Percentiles rank a stretch among this genome's conserved stretches.
These are phyloP conservation scores for Pleurotus djamor DNA, from an alignment of 768 basidiomycete species.

Conservation along the genomic window DNA sequence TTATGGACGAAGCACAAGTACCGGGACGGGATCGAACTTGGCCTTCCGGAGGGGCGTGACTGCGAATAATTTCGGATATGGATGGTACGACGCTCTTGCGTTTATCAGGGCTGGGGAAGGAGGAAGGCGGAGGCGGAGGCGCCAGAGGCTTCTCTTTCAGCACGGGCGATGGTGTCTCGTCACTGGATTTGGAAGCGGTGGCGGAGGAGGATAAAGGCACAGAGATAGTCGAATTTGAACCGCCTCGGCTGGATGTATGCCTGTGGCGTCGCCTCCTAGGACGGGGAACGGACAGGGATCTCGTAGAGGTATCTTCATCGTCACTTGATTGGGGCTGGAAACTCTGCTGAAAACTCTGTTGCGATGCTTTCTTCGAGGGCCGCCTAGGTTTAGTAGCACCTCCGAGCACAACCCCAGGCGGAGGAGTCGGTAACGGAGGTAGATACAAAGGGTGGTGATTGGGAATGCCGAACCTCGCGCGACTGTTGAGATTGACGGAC, in stretches of 20 bases:
- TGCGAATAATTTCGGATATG: conserved; percentile 86
- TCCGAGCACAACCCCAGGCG: conserved; percentile 75
- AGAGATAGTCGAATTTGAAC: conserved; percentile 20
- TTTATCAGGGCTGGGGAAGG: conserved; percentile 23
- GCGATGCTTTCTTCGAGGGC: conserved; percentile 19
- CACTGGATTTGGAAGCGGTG: conserved; percentile 4
- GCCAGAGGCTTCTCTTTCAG: conserved; percentile 6
- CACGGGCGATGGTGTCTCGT: conserved; percentile 10
- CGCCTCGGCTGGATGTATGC: conserved; percentile 25
- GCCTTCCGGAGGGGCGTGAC: conserved; percentile 63
- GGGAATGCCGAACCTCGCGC: conserved; percentile 54
- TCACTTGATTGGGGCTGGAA: conserved; percentile 29
- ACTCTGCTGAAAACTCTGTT: conserved; percentile 16
- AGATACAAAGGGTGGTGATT: conserved; percentile 76
- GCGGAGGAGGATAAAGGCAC: conserved; percentile 15
- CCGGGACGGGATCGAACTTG: conserved; percentile 48
- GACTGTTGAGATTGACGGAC: conserved; percentile 37
- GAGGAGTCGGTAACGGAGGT: conserved; percentile 81
- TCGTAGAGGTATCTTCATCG: conserved; percentile 42
- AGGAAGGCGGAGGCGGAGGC: conserved; percentile 11
- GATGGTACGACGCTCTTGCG: conserved; percentile 65
- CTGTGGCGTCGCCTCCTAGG: conserved; percentile 27
- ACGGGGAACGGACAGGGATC: conserved; percentile 25
- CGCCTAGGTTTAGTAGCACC: conserved; percentile 33
- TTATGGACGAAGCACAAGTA: conserved; percentile 42